Evolutionary conservation across 2,329 filamentous ascomycete genomes (phyloP).

Genomic region (Neurospora crassa): DNA sequence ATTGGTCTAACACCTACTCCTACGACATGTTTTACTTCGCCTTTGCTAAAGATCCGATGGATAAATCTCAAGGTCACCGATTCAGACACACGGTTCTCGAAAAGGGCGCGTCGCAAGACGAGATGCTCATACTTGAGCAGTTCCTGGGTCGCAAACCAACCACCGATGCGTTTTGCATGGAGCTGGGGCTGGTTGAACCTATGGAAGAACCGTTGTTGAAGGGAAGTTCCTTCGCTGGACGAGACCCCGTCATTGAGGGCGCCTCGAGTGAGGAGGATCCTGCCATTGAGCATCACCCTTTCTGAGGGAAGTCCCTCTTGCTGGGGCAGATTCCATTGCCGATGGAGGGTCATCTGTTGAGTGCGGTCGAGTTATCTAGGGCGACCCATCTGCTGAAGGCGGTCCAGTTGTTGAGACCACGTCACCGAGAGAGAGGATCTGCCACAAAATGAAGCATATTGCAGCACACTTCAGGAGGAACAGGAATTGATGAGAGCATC

Average conservation of each 20-base stretch:
- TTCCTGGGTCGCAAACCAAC: slow-evolving; percentile 70
- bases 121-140: slow-evolving; percentile 70
- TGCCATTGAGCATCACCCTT: not conserved
- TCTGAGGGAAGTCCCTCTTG: not conserved
- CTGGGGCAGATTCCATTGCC: not conserved
- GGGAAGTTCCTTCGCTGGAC: not conserved
- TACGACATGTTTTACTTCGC: slow-evolving; percentile 79
- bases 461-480: not conserved
- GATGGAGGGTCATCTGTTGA: not conserved
- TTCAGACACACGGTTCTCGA: slow-evolving; percentile 74
- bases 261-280: not conserved
- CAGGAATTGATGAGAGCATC: not conserved
- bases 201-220: not conserved
- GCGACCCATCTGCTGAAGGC: not conserved
- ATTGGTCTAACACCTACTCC: slow-evolving; percentile 70
- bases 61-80: slow-evolving; percentile 59
- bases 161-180: slow-evolving; percentile 70
- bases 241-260: not conserved
- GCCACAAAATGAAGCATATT: not conserved
- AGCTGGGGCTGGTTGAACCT: slow-evolving; percentile 45
- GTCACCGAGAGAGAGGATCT: not conserved
- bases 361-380: not conserved
- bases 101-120: slow-evolving; percentile 67
- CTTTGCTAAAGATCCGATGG: slow-evolving; percentile 72
- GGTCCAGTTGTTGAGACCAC: not conserved